Evolutionary conservation across 352 stramenopile genomes (phyloP).

Genomic region (Globisporangium radiosum): DNA sequence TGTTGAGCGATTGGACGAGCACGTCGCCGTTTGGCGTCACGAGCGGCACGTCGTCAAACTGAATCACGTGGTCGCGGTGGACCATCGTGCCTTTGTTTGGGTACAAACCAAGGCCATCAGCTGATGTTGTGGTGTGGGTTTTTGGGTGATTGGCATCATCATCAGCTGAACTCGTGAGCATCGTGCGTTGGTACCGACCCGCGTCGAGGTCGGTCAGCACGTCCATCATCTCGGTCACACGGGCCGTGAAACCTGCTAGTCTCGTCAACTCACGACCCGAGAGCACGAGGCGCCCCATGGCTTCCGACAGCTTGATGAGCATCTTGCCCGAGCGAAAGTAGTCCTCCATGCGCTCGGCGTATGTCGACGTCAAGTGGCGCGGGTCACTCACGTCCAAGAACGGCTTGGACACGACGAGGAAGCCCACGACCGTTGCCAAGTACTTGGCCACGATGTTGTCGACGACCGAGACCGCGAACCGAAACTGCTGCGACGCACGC

Average conservation of each 20-base stretch:
- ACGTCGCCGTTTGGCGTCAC: constrained; percentile 87
- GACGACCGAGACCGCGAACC: constrained; percentile 73
- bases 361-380: constrained; percentile 47
- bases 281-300: constrained; percentile 80
- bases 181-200: constrained; percentile 68
- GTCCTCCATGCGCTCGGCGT: constrained; percentile 77
- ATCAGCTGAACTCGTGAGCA: constrained; percentile 33
- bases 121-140: constrained; percentile 23
- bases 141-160: constrained; percentile 22
- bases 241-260: constrained; percentile 70
- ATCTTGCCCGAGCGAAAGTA: constrained; percentile 85
- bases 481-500: constrained; percentile 78
- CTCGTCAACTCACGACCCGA: constrained; percentile 80
- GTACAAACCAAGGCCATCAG: constrained; percentile 42
- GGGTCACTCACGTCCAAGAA: constrained; percentile 59
- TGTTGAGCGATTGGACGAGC: constrained; percentile 71
- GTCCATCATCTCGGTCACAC: constrained; percentile 77
- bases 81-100: constrained; percentile 53
- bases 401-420: constrained; percentile 64
- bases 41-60: constrained; percentile 85
- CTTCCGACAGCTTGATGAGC: constrained; percentile 81
- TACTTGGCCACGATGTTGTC: constrained; percentile 88
- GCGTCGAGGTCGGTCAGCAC: constrained; percentile 59
- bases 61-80: constrained; percentile 69
- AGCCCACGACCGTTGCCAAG: constrained; percentile 78